Evolutionary conservation across 805 yeast species (phyloP).

Genomic region (Wickerhamiella kurtzmanii): DNA sequence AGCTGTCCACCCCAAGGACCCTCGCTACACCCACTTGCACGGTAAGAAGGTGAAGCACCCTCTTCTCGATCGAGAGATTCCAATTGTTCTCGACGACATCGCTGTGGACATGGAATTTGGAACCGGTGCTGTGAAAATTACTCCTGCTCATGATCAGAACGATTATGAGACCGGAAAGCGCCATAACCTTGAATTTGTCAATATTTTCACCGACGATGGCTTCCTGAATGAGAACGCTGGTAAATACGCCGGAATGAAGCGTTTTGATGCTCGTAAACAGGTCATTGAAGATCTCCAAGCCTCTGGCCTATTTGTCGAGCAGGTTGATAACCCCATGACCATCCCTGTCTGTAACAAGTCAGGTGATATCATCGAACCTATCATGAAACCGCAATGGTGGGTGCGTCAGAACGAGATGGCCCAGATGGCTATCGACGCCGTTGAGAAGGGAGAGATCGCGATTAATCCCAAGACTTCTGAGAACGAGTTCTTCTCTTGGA

Average conservation of each 20-base stretch:
- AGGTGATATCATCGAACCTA: constrained; percentile 93
- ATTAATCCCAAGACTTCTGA: constrained; percentile 84
- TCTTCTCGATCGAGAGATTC: constrained; percentile 68
- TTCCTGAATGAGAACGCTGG: constrained; percentile 84
- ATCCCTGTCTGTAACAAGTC: constrained; percentile 91
- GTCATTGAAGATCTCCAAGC: constrained; percentile 72
- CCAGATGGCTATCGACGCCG: constrained; percentile 70
- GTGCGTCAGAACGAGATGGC: constrained; percentile 87
- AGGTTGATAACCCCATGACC: constrained; percentile 89
- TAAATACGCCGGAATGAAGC: constrained; percentile 68
- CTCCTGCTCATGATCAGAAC: constrained; percentile 96
- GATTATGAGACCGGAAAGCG: constrained; percentile 96
- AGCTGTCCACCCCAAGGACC: constrained; percentile 94
- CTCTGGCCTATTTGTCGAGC: constrained; percentile 64
- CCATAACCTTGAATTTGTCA: constrained; percentile 73
- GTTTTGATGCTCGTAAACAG: constrained; percentile 81
- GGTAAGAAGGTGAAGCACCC: constrained; percentile 90
- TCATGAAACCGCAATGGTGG: constrained; percentile 99
- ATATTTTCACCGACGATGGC: constrained; percentile 88
- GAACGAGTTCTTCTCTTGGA: constrained; percentile 89
- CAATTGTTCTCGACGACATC: constrained; percentile 78
- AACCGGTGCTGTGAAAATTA: constrained; percentile 98
- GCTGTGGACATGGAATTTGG: constrained; percentile 99
- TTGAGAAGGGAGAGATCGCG: constrained; percentile 62
- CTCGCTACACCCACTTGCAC: constrained; percentile 84